These are phyloP conservation scores for Solanum acaule DNA, from an alignment of 257 asterid species.

Conservation along the genomic window DNA sequence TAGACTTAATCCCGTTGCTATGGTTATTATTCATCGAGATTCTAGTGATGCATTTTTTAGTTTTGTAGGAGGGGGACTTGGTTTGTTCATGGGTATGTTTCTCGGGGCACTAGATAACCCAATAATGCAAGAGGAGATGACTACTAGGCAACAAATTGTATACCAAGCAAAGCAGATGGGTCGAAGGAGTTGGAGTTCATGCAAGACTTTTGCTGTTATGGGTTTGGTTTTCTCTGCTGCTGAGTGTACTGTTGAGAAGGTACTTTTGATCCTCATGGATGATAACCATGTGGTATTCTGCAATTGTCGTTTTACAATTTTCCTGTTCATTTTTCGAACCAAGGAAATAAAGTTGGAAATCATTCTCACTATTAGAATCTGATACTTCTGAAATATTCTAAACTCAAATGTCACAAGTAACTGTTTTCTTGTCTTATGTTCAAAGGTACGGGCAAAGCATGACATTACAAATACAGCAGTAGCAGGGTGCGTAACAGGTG, in stretches of 20 bases:
- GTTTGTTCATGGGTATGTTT: conserved; percentile 80
- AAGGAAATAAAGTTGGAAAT: background rate
- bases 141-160: conserved; percentile 58
- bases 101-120: conserved; percentile 88
- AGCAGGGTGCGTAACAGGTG: conserved; percentile 94
- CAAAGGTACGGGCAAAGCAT: conserved; percentile 88
- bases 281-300: background rate
- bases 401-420: background rate
- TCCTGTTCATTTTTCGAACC: background rate
- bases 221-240: conserved; percentile 83
- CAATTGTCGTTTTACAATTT: background rate
- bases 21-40: background rate
- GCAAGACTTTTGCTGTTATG: conserved; percentile 94
- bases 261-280: background rate
- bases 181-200: conserved; percentile 85
- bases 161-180: conserved; percentile 96
- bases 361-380: background rate
- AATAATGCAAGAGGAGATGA: conserved; percentile 74
- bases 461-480: conserved; percentile 81
- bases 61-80: conserved; percentile 82
- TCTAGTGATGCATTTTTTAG: conserved; percentile 1
- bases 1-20: background rate
- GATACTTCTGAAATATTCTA: background rate
- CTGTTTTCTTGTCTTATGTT: conserved; percentile 9
- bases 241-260: conserved; percentile 85